Conservation (phyloP, 1,284 basidiomycete genomes). For the Boletellus deceptivus region DNA sequence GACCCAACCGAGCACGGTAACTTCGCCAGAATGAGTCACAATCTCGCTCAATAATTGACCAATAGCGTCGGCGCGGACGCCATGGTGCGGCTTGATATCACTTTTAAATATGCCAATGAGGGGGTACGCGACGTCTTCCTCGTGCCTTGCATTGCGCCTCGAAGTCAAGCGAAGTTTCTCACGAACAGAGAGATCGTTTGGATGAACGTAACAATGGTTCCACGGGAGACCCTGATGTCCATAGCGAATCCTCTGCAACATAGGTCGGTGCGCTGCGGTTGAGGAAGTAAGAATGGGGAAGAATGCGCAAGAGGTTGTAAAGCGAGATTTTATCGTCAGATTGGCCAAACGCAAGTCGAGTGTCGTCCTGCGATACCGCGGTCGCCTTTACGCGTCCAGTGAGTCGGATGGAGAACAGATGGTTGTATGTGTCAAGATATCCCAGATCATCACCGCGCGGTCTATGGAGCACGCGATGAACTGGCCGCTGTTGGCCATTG, state of each 20-base stretch:
- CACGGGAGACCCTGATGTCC: conserved; percentile 1
- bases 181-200: conserved; percentile 7
- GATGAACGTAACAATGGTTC: conserved; percentile 14
- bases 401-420: background rate
- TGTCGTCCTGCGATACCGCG: conserved; percentile 1
- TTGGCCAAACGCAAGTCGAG: conserved; percentile 3
- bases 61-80: conserved; percentile 12
- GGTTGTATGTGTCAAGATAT: background rate
- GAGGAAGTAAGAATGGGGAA: conserved; percentile 8
- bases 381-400: conserved; percentile 1
- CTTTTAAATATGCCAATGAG: conserved; percentile 18
- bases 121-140: conserved; percentile 18
- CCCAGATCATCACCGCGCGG: conserved; percentile 1
- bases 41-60: conserved; percentile 18
- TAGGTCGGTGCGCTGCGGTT: background rate
- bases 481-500: conserved; percentile 4
- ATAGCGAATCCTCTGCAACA: background rate
- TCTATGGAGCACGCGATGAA: conserved; percentile 5
- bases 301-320: background rate
- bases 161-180: conserved; percentile 16
- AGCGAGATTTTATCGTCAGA: conserved; percentile 3
- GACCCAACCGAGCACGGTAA: conserved; percentile 16
- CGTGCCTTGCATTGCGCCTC: conserved; percentile 6
- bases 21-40: conserved; percentile 11
- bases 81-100: conserved; percentile 16